Evolutionary conservation across 148 eudicot species (phyloP).

Genomic region (Heliamphora exappendiculata): DNA sequence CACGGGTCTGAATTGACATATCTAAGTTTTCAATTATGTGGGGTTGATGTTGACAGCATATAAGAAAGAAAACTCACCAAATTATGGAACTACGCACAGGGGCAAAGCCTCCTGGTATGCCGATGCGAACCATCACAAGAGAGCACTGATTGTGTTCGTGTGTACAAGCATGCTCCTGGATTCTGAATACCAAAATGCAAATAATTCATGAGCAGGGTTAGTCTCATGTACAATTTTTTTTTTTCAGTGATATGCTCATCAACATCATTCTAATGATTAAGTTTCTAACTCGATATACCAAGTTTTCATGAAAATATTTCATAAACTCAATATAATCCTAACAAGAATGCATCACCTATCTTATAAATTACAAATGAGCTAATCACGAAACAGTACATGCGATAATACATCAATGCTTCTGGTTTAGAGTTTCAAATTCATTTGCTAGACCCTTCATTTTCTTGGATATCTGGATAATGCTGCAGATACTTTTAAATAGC

Average conservation of each 20-base stretch:
- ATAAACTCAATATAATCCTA: background rate
- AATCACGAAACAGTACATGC: background rate
- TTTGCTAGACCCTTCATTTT: background rate
- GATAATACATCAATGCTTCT: background rate
- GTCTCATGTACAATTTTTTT: background rate
- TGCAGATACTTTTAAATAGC: conserved; percentile 2
- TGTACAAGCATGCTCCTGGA: conserved; percentile 94
- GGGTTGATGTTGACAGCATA: background rate
- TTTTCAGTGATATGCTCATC: background rate
- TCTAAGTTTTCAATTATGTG: background rate
- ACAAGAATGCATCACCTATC: background rate
- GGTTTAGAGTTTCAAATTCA: background rate
- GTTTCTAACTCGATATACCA: background rate
- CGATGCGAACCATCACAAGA: conserved; percentile 81
- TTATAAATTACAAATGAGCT: background rate
- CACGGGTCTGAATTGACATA: background rate
- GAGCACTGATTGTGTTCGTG: conserved; percentile 48
- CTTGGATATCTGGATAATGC: background rate
- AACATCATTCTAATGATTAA: background rate
- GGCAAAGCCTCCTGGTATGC: conserved; percentile 92
- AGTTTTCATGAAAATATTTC: background rate
- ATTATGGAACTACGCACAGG: conserved; percentile 57
- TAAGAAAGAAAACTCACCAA: conserved; percentile 12
- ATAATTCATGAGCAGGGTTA: background rate
- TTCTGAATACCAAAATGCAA: conserved; percentile 37